Evolutionary conservation across 2,329 filamentous ascomycete species (phyloP).

Genomic region (Phialocephala sp.): DNA sequence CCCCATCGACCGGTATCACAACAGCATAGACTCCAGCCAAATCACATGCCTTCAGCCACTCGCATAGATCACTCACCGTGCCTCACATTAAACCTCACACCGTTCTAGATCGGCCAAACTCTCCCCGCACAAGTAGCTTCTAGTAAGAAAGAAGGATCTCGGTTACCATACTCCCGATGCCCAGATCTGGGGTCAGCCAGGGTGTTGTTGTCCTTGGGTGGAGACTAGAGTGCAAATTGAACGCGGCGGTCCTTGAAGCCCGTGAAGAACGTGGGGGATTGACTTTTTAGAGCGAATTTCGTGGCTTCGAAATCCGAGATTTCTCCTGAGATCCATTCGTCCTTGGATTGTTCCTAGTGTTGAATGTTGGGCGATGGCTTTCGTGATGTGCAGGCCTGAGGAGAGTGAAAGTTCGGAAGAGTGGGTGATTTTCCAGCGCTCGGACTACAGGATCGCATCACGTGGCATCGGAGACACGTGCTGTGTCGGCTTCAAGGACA

Average conservation of each 20-base stretch:
- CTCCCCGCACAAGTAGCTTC: background rate
- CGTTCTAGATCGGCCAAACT: background rate
- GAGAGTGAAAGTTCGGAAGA: background rate
- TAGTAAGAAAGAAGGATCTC: background rate
- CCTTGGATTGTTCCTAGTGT: background rate
- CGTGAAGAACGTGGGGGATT: background rate
- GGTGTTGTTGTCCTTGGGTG: background rate
- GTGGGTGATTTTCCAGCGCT: background rate
- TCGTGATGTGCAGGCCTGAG: background rate
- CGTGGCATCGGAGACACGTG: background rate
- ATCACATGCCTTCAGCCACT: background rate
- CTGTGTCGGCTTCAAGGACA: too few relatives aligned
- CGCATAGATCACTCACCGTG: background rate
- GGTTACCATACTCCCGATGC: background rate
- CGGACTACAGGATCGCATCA: background rate
- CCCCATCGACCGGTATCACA: background rate
- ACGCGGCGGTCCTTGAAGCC: background rate
- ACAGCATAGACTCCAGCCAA: background rate
- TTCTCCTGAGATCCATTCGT: background rate
- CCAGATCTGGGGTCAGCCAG: background rate
- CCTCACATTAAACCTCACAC: background rate
- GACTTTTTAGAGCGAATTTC: background rate
- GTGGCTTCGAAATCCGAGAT: conserved; percentile 1
- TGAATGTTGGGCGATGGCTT: background rate
- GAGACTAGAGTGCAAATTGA: background rate